Base-by-base conservation (phyloP, 2,329 filamentous ascomycete species). In the Xylariaceae sp. region DNA sequence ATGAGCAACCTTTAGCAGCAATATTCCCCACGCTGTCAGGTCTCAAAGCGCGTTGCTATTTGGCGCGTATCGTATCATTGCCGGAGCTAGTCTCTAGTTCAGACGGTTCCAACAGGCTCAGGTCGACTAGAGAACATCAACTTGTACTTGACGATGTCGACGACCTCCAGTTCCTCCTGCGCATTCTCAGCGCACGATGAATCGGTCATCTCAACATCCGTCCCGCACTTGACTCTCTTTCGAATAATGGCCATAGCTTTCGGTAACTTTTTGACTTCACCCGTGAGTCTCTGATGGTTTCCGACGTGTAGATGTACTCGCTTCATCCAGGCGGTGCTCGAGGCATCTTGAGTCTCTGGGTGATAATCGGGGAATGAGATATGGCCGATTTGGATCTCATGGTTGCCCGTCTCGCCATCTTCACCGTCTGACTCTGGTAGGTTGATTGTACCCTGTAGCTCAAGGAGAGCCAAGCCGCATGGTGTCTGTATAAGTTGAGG, bases 401-500 rank as follows among this genome's bases (percentile, higher is more conserved):
- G 62, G 4, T 70, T 53, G 18, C 71, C 63, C 30, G 72, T 65
- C 55, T 76, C 66, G 8, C 67, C 65, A 10, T 67, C 63, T 23
- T 74, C 69, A n/a, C 71, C 66, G 30, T 69, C 67, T 35, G 72
- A 65, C 1, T 75, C 64, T 6, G 90, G 87, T 1, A 92, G 79
- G 73, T 95, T 93, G 75, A 99, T 87, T 11, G 85, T 90, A 62
- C 92, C 94, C 78, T 99, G 94, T 11, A 99, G 84, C 76, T 97
- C 94, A 59, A 99, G 80, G 51, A 99, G 80, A 15, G 93, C 93
- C 47, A 97, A 83, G 54, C 94, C 94, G 0, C 89, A 87, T 0
- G 94, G 94, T 0, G 93, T 97, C 67, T 92, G 89, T 13, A 97
- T 83, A 63, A 96, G 80, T n/a, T 82, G 74, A 1, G 94, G 94